phyloP scores from a whole-genome alignment of 1,284 basidiomycete genomes.

The Ganoderma lucidum region DNA sequence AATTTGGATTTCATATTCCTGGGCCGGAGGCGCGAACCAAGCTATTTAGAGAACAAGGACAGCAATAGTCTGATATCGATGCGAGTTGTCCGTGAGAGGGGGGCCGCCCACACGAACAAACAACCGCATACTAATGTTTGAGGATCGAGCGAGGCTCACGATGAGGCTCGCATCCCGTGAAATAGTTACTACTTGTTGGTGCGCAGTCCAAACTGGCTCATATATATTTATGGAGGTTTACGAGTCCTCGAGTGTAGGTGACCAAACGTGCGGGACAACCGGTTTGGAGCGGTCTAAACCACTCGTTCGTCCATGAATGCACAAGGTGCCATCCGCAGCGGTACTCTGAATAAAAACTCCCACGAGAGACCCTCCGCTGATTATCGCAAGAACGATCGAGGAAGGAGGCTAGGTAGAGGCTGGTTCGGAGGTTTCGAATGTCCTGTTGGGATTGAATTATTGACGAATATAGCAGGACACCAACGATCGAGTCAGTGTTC shows the following conservation, averaged over 20 bases:
- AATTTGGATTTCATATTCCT: not conserved
- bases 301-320: not conserved
- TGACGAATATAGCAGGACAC: not conserved
- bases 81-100: not conserved
- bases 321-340: not conserved
- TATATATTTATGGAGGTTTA: not conserved
- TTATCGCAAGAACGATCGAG: not conserved
- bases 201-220: not conserved
- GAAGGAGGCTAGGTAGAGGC: conserved; percentile 4
- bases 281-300: not conserved
- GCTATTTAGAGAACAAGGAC: not conserved
- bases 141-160: not conserved
- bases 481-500: not conserved
- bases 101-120: conserved; percentile 1
- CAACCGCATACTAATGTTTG: not conserved
- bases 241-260: not conserved
- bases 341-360: not conserved
- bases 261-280: not conserved
- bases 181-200: not conserved
- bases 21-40: not conserved
- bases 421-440: not conserved
- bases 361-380: not conserved
- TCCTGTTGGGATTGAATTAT: not conserved
- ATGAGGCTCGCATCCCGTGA: not conserved
- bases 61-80: not conserved